Percentiles rank a stretch among this genome's conserved stretches.
phyloP scores from a whole-genome alignment of 768 basidiomycete species.

The Leccinum pellstonianum region DNA sequence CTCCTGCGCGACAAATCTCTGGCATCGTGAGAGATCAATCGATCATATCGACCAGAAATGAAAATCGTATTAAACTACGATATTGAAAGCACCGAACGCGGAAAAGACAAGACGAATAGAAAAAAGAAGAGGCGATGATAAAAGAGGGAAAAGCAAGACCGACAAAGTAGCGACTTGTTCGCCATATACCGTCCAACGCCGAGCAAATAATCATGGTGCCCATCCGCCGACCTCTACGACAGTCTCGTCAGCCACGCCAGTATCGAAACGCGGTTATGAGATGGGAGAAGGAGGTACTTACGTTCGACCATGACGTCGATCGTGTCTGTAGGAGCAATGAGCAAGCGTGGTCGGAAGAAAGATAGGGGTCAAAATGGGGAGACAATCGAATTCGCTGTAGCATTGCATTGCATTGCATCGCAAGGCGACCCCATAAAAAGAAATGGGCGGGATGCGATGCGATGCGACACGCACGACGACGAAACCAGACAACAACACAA shows the following conservation, averaged over 20 bases:
- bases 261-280: background rate
- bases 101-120: background rate
- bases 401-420: background rate
- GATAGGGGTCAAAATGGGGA: conserved; percentile 6
- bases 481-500: background rate
- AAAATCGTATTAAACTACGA: background rate
- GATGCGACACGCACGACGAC: background rate
- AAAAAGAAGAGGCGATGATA: background rate
- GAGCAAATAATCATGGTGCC: background rate
- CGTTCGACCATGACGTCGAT: conserved; percentile 98
- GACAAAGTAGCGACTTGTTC: background rate
- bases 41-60: background rate
- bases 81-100: background rate
- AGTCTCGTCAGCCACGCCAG: background rate
- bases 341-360: background rate
- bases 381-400: background rate
- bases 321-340: conserved; percentile 52
- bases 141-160: background rate
- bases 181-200: background rate
- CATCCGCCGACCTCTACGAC: background rate
- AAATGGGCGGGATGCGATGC: background rate
- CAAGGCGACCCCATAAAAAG: background rate
- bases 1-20: background rate
- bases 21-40: background rate
- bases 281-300: conserved; percentile 37